Evolutionary conservation across 176 grass and related monocot genomes (phyloP).

Genomic region (Hyparrhenia diplandra): DNA sequence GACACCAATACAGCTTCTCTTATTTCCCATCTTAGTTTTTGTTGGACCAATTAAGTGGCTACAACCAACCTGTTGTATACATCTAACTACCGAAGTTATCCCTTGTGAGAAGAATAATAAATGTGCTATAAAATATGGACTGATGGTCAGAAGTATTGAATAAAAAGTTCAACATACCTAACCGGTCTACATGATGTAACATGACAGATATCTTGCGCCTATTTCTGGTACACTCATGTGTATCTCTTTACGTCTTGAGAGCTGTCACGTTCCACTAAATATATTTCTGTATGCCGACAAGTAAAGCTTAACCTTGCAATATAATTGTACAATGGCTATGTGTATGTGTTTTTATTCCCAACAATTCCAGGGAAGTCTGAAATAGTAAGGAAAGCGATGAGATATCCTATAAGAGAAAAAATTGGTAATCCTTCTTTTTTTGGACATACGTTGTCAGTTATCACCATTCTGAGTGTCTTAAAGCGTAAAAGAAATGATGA

Average conservation of each 20-base stretch:
- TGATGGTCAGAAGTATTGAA: conserved; percentile 28
- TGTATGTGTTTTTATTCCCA: conserved; percentile 15
- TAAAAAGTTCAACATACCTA: conserved; percentile 22
- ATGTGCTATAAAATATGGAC: conserved; percentile 21
- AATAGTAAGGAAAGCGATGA: background rate
- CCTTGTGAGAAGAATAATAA: conserved; percentile 1
- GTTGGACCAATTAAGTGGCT: conserved; percentile 20
- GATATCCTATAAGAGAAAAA: background rate
- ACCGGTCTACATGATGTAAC: conserved; percentile 17
- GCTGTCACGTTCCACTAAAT: background rate
- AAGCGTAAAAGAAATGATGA: conserved; percentile 15
- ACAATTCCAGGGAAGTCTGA: background rate
- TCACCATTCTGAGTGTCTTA: background rate
- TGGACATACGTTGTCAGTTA: background rate
- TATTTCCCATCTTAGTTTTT: conserved; percentile 14
- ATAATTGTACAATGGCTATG: background rate
- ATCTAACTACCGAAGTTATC: conserved; percentile 18
- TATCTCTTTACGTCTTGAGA: background rate
- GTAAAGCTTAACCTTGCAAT: background rate
- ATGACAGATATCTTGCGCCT: conserved; percentile 6
- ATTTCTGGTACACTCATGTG: conserved; percentile 20
- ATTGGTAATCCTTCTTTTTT: conserved; percentile 9
- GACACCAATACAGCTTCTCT: background rate
- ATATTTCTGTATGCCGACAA: conserved; percentile 9
- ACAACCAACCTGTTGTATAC: background rate